Evolutionary conservation across 2,329 filamentous ascomycete species (phyloP), one percentile per base, ranked within the genome.

Genomic region (Seiridium unicorne): DNA sequence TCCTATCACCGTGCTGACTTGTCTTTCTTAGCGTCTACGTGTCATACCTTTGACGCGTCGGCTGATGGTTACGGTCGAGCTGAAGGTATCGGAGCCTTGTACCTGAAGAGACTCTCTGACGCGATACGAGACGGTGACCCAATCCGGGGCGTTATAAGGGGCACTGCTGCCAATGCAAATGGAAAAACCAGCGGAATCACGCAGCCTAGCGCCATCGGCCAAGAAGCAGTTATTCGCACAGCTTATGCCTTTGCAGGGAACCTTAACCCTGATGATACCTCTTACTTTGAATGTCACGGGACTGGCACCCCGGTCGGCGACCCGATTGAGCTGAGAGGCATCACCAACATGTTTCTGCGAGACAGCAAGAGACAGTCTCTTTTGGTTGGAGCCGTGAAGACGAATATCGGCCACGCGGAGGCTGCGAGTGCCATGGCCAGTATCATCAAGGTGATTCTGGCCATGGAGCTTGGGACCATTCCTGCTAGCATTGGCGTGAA

Each of bases 11-110:
- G 13, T 42, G 38, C 38, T 42, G 13, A 42, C 13, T 42, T 13
- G 38, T 42, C 7, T 1, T 42, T 42, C 38, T 26, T 42, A 42
- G 38, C 69, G 0, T 73, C 73, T 1, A 68, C 69, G 2, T 76
- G 72, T 57, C 71, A 69, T 4, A 77, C 76, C 55, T 81, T 77
- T 66, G 77, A 81, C 59, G 68, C 63, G 1, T 68, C 69, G 2
- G 83, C 80, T 0, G 72, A 84, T 64, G 83, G 83, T 0, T 85
- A 84, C 61, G 81, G 73, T 3, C 74, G 82, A 0, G 83, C 78
- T 0, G 83, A 85, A 40, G 82, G 79, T 0, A 65, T 81, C 3
- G 76, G 73, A 3, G 70, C 73, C 0, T 57, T 84, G 0, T 69
- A 66, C 10, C 9, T 70, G 2, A 70, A 67, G 58, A 46, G 13